Percentiles rank a stretch among this genome's conserved stretches.
phyloP scores from a whole-genome alignment of 1,284 basidiomycete genomes.

The Xerocomus amazonicus region DNA sequence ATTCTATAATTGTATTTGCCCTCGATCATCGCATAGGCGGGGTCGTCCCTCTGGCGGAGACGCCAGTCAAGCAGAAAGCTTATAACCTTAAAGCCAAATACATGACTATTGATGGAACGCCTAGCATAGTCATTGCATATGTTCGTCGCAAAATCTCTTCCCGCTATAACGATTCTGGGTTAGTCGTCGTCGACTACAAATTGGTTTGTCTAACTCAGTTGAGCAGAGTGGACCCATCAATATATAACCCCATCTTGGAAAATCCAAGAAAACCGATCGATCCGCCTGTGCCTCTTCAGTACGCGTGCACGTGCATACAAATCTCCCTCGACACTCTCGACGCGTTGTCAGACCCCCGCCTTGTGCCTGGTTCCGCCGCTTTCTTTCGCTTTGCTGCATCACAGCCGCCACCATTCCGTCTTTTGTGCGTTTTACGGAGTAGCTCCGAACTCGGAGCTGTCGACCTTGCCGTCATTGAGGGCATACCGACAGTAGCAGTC shows the following conservation, averaged over 20 bases:
- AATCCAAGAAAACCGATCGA: constrained; percentile 45
- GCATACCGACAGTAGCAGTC: constrained; percentile 43
- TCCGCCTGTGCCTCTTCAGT: constrained; percentile 45
- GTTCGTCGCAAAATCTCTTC: constrained; percentile 36
- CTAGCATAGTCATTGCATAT: constrained; percentile 61
- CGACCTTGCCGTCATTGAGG: constrained; percentile 45
- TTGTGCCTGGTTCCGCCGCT: constrained; percentile 39
- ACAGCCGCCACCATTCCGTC: constrained; percentile 41
- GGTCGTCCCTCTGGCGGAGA: constrained; percentile 48
- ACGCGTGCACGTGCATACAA: constrained; percentile 48
- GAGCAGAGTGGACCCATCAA: constrained; percentile 43
- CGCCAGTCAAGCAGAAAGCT: constrained; percentile 50
- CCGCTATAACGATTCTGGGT: constrained; percentile 31
- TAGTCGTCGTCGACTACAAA: constrained; percentile 2
- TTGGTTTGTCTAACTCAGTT: constrained; percentile 1
- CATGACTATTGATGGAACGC: constrained; percentile 43
- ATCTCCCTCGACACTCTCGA: constrained; percentile 51
- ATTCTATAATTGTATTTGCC: constrained; percentile 51
- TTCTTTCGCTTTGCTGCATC: constrained; percentile 37
- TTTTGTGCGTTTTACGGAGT: constrained; percentile 40
- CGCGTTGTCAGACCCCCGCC: constrained; percentile 44
- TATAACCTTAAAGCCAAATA: constrained; percentile 63
- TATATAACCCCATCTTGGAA: constrained; percentile 36
- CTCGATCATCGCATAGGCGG: constrained; percentile 52
- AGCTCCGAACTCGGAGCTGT: constrained; percentile 39